Evolutionary conservation across 768 basidiomycete genomes (phyloP).

Genomic region (Russula ochroleuca): DNA sequence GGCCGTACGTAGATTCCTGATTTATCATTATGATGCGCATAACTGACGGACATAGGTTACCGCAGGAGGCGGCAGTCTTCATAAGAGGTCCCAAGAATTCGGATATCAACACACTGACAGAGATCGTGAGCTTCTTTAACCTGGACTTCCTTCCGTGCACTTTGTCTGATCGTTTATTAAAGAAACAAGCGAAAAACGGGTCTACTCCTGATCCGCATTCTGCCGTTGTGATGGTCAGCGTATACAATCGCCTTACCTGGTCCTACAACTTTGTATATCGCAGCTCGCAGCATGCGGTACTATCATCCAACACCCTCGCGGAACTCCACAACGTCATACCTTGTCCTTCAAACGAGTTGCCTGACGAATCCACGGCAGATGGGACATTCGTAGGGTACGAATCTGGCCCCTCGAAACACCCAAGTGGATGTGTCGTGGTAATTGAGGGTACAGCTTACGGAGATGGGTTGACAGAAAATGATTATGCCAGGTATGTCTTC

Average conservation of each 20-base stretch:
- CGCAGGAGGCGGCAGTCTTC: constrained; percentile 53
- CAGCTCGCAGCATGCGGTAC: constrained; percentile 60
- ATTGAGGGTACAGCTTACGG: constrained; percentile 60
- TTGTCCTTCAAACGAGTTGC: constrained; percentile 56
- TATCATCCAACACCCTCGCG: constrained; percentile 68
- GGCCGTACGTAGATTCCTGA: constrained; percentile 46
- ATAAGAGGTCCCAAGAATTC: constrained; percentile 60
- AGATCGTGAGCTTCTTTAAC: constrained; percentile 36
- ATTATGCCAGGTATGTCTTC: constrained; percentile 56
- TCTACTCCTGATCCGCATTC: constrained; percentile 32
- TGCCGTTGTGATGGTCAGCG: constrained; percentile 54
- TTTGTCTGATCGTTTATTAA: constrained; percentile 14
- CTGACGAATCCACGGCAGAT: constrained; percentile 38
- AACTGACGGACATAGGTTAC: constrained; percentile 39
- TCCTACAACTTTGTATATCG: constrained; percentile 54
- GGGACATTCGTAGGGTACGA: constrained; percentile 37
- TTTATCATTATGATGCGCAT: constrained; percentile 9
- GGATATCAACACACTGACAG: constrained; percentile 57
- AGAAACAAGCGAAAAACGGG: constrained; percentile 15
- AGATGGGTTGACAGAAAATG: constrained; percentile 43
- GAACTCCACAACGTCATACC: constrained; percentile 58
- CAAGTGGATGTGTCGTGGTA: constrained; percentile 48
- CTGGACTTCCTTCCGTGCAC: background rate
- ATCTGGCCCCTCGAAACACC: constrained; percentile 21
- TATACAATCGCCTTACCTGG: constrained; percentile 61